These are phyloP conservation scores for Calonectria hawksworthii DNA, from an alignment of 2,329 filamentous ascomycete genomes.

Conservation along the genomic window DNA sequence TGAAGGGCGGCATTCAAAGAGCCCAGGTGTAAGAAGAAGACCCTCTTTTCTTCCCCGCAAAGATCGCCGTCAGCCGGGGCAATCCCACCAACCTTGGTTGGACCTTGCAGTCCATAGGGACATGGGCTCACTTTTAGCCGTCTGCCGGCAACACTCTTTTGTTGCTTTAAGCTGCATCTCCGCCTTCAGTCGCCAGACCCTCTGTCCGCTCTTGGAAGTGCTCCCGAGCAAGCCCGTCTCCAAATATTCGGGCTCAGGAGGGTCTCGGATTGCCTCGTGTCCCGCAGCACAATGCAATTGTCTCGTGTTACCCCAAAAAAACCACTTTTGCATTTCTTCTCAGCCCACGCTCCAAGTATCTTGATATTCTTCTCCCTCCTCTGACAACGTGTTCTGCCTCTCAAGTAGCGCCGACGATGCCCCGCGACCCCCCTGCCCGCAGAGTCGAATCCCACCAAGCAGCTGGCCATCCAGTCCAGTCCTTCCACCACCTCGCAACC, in stretches of 20 bases:
- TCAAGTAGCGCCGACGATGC: slow-evolving; percentile 34
- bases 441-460: slow-evolving; percentile 4
- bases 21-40: neutral
- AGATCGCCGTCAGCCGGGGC: slow-evolving; percentile 24
- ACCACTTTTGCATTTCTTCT: neutral
- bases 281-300: neutral
- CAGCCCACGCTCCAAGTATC: neutral
- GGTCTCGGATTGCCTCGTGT: neutral
- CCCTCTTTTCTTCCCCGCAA: slow-evolving; percentile 27
- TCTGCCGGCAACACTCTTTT: slow-evolving; percentile 1
- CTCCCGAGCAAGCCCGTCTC: neutral
- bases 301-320: neutral
- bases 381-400: slow-evolving; percentile 3
- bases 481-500: slow-evolving; percentile 18
- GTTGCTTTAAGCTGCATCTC: neutral
- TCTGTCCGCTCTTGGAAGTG: neutral
- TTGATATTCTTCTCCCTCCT: neutral
- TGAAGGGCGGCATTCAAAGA: neutral
- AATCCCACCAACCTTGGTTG: slow-evolving; percentile 9
- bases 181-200: neutral
- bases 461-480: slow-evolving; percentile 5
- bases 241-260: neutral
- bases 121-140: slow-evolving; percentile 17
- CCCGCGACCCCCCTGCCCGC: slow-evolving; percentile 21
- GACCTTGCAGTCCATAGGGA: slow-evolving; percentile 9